These are phyloP conservation scores for Gynochthodes officinalis DNA, from an alignment of 257 asterid genomes.

Conservation along the genomic window DNA sequence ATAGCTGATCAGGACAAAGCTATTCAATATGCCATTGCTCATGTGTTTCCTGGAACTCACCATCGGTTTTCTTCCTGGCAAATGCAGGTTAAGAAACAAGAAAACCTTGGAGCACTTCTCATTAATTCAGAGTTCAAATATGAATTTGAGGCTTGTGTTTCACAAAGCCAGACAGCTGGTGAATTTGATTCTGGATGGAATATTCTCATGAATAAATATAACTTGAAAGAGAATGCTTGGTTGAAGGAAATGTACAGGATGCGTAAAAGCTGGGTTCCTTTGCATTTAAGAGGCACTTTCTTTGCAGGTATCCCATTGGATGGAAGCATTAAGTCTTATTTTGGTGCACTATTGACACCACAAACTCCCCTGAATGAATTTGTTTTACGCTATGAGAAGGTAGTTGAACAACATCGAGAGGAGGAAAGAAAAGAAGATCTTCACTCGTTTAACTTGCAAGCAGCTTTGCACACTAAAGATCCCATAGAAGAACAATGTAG, in stretches of 20 bases:
- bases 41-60: conserved; percentile 71
- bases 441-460: conserved; percentile 67
- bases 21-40: conserved; percentile 62
- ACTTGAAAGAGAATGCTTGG: conserved; percentile 62
- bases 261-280: conserved; percentile 84
- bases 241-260: conserved; percentile 74
- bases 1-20: conserved; percentile 77
- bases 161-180: conserved; percentile 61
- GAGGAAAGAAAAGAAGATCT: conserved; percentile 88
- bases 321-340: conserved; percentile 73
- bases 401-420: conserved; percentile 68
- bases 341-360: conserved; percentile 51
- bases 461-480: conserved; percentile 81
- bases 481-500: conserved; percentile 94
- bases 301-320: conserved; percentile 87
- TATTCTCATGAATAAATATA: conserved; percentile 60
- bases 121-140: conserved; percentile 71
- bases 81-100: conserved; percentile 65
- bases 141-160: conserved; percentile 75
- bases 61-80: conserved; percentile 87
- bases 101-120: conserved; percentile 55
- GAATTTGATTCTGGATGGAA: conserved; percentile 91
- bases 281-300: conserved; percentile 66
- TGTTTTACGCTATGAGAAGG: conserved; percentile 61
- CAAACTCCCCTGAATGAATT: conserved; percentile 68